phyloP scores from a whole-genome alignment of 257 asterid species.

The Gentiana straminea region DNA sequence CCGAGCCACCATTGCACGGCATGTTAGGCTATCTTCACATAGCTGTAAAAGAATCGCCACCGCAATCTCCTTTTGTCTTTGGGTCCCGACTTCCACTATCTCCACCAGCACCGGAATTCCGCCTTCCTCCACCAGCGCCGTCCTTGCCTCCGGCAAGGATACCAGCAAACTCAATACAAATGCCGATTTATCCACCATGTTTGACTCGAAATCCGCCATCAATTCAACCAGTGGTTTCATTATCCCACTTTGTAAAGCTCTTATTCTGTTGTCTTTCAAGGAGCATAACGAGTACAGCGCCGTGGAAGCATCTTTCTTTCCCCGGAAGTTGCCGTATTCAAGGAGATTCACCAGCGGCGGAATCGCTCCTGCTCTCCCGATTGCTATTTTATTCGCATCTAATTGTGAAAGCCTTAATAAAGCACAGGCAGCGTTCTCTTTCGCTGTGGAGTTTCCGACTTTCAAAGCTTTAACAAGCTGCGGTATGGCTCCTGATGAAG shows the following conservation, averaged over 20 bases:
- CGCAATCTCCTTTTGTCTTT: slow-evolving; percentile 83
- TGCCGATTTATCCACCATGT: slow-evolving; percentile 88
- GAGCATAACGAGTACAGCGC: slow-evolving; percentile 65
- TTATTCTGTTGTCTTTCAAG: slow-evolving; percentile 52
- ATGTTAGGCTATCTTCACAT: slow-evolving; percentile 32
- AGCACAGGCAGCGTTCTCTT: slow-evolving; percentile 12
- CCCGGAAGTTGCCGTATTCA: slow-evolving; percentile 10
- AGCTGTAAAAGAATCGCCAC: slow-evolving; percentile 57
- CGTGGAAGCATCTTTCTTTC: slow-evolving; percentile 10
- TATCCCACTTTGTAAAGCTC: slow-evolving; percentile 75
- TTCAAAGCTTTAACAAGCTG: slow-evolving; percentile 5
- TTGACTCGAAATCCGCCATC: slow-evolving; percentile 87
- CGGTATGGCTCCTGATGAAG: slow-evolving; percentile 4
- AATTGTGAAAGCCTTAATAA: slow-evolving; percentile 6
- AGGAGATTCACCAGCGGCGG: slow-evolving; percentile 14
- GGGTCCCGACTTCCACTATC: slow-evolving; percentile 80
- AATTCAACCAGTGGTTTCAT: slow-evolving; percentile 84
- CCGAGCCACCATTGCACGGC: slow-evolving; percentile 84
- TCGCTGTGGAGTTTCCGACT: slow-evolving; percentile 6
- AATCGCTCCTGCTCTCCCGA: slow-evolving; percentile 10
- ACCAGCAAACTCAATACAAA: slow-evolving; percentile 53
- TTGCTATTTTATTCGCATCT: slow-evolving; percentile 8
- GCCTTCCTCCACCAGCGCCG: slow-evolving; percentile 82
- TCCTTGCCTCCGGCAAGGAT: slow-evolving; percentile 56
- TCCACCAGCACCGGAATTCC: slow-evolving; percentile 92